A percentile compares a stretch with the other conserved stretches of the same genome.
These are phyloP conservation scores for Verticillium klebahnii DNA, from an alignment of 2,329 filamentous ascomycete species.

Conservation along the genomic window DNA sequence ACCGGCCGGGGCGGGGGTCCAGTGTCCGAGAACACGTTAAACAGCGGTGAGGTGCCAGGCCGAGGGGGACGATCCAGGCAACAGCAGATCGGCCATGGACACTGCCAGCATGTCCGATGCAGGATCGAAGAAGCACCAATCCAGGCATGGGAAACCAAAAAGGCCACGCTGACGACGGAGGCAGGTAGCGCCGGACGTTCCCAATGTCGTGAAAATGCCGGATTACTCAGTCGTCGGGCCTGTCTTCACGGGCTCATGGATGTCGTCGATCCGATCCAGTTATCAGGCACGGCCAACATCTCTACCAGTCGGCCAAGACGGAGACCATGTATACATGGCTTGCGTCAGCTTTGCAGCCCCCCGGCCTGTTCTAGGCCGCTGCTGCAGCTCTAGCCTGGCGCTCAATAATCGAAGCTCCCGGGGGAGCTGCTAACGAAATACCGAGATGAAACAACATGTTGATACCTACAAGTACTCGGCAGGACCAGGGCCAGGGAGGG, in stretches of 20 bases:
- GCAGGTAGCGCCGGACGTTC: no score
- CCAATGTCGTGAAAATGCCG: neutral
- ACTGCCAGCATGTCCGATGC: no score
- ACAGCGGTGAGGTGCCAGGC: neutral
- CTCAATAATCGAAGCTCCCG: neutral
- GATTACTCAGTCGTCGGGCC: neutral
- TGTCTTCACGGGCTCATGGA: neutral
- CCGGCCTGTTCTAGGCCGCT: neutral
- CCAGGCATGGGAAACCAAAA: no score
- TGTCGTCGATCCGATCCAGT: neutral
- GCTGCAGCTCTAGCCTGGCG: neutral
- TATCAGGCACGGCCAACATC: neutral
- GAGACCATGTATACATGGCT: neutral
- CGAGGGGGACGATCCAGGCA: no score
- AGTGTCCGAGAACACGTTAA: neutral
- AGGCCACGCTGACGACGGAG: no score
- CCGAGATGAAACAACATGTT: neutral
- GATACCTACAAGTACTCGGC: neutral
- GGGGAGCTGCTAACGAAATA: neutral
- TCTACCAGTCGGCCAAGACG: neutral
- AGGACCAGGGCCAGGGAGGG: neutral
- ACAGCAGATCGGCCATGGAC: no score
- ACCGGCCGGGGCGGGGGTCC: neutral
- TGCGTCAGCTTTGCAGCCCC: neutral
- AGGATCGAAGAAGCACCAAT: no score